Base-by-base conservation (phyloP, 2,329 filamentous ascomycete genomes). In the Pestalotiopsis sp. region DNA sequence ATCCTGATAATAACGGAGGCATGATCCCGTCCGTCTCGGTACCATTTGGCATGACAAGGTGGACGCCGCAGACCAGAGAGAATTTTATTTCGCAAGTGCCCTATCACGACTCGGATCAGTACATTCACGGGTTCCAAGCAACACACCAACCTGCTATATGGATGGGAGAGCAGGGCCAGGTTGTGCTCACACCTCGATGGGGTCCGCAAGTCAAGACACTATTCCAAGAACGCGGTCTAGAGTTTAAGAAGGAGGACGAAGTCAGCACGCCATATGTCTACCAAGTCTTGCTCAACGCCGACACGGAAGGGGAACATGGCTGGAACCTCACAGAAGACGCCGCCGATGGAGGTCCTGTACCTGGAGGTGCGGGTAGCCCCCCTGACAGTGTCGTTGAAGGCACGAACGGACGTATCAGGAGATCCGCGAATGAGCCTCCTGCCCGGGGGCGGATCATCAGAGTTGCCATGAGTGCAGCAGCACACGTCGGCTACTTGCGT, bases 121-220 rank as follows among this genome's bases (percentile, higher is more conserved):
- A 79, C 27, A 79, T 85, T 9, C 84, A 85, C 69, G 83, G 84
- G 0, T 85, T 85, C 67, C 83, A 85, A 71, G 83, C 83, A 9
- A 85, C 83, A 1, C 83, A 85, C 67, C 83, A 85, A 70, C 84
- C 84, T 0, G 84, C 84, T 0, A 86, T 86, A n/a, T 85, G 84
- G 83, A 85, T 86, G 82, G 84, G 83, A 3, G 83, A 86, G 71
- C 77, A 80, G 12, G 83, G 84, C 6, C 83, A 85, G 71, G 77
- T 83, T 1, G 80, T 84, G 3, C 60, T 86, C 3, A 77, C 74
- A 52, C 80, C 83, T 0, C 81, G 83, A 0, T 74, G 82, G 57
- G 77, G 79, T 11, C 45, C 62, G 13, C 72, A 76, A 11, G 69
- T 76, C 2, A 71, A 73, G 41, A 72, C 75, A 0, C 70, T 80